Conservation (phyloP, 2,329 filamentous ascomycete species). For the Fusarium concolor region DNA sequence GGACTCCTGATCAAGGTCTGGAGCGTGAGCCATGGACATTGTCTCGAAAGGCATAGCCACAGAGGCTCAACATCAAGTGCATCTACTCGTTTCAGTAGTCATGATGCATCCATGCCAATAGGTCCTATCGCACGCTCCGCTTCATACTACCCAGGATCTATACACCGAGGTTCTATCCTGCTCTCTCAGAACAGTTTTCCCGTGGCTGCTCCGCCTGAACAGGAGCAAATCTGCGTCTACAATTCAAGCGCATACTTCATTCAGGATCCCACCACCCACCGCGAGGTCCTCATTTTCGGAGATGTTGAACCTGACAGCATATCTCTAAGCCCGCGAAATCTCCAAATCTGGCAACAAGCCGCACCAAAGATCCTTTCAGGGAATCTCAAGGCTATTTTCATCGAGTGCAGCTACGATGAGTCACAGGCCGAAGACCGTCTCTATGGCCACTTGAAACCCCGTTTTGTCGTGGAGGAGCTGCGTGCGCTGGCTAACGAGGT, state of each 20-base stretch:
- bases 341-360: slow-evolving; percentile 87
- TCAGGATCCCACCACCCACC: slow-evolving; percentile 74
- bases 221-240: slow-evolving; percentile 73
- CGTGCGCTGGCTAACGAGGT: slow-evolving; percentile 78
- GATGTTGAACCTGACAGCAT: slow-evolving; percentile 94
- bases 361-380: slow-evolving; percentile 84
- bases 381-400: slow-evolving; percentile 83
- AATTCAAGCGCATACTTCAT: slow-evolving; percentile 97
- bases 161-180: slow-evolving; percentile 44
- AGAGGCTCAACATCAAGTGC: slow-evolving; percentile 66
- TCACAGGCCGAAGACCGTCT: slow-evolving; percentile 79
- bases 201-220: slow-evolving; percentile 41
- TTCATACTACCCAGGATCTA: slow-evolving; percentile 41
- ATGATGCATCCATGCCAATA: slow-evolving; percentile 56
- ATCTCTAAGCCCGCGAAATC: slow-evolving; percentile 83
- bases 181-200: slow-evolving; percentile 49
- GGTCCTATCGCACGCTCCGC: slow-evolving; percentile 44
- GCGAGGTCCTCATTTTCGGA: slow-evolving; percentile 92
- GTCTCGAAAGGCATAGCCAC: slow-evolving; percentile 78
- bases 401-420: slow-evolving; percentile 95
- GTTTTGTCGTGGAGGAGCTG: slow-evolving; percentile 85
- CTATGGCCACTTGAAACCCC: slow-evolving; percentile 89
- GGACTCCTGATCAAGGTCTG: slow-evolving; percentile 90
- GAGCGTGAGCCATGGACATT: slow-evolving; percentile 89
- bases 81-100: slow-evolving; percentile 62